phyloP scores from a whole-genome alignment of 805 yeast genomes.

The Starmerella bacillaris region DNA sequence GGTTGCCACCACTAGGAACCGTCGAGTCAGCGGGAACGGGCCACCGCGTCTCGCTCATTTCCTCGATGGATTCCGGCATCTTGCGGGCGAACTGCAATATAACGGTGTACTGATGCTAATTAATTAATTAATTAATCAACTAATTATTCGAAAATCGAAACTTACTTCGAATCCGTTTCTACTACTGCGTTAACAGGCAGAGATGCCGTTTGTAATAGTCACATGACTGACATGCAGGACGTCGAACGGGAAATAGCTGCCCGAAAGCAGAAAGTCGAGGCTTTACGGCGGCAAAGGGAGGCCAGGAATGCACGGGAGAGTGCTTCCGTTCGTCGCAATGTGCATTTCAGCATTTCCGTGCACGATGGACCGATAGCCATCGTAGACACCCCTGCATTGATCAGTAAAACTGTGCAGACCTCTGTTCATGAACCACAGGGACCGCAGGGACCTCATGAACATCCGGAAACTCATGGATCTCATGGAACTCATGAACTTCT shows the following conservation, averaged over 20 bases:
- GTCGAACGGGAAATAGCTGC: slow-evolving; percentile 34
- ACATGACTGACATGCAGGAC: slow-evolving; percentile 10
- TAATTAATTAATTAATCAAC: too few relatives aligned
- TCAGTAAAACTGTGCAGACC: slow-evolving; percentile 5
- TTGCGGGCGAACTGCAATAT: too few relatives aligned
- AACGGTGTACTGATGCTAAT: too few relatives aligned
- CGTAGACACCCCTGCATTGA: slow-evolving; percentile 1
- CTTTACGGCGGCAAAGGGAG: slow-evolving; percentile 33
- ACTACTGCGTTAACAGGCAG: too few relatives aligned
- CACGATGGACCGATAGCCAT: slow-evolving; percentile 2
- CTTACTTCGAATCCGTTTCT: too few relatives aligned
- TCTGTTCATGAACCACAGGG: too few relatives aligned
- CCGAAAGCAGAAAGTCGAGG: slow-evolving; percentile 33
- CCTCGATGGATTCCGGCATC: not conserved
- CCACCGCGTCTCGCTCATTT: slow-evolving; percentile 12
- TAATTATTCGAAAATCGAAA: too few relatives aligned
- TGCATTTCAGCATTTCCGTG: slow-evolving; percentile 9
- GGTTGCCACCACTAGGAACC: slow-evolving; percentile 8
- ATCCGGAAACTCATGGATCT: not conserved
- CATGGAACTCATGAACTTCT: not conserved
- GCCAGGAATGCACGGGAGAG: slow-evolving; percentile 9
- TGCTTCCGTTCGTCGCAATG: too few relatives aligned
- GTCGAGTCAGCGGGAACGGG: slow-evolving; percentile 6
- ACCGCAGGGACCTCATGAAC: not conserved
- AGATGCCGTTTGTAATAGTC: not conserved